These are phyloP conservation scores for Sugiyamaella castrensis DNA, from an alignment of 1,139 yeast genomes.

Conservation along the genomic window DNA sequence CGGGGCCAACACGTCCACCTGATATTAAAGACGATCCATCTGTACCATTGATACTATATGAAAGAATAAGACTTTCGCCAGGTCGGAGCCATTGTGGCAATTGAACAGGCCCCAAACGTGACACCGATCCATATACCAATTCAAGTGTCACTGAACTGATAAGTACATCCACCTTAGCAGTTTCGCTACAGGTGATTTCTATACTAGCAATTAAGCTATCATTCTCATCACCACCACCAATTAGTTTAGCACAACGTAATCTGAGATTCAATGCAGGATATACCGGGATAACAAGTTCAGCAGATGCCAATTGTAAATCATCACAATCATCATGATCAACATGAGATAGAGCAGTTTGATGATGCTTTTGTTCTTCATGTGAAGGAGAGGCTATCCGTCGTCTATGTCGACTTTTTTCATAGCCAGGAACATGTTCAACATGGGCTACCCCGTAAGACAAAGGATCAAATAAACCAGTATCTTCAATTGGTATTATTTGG, in stretches of 20 bases:
- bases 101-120: constrained; percentile 36
- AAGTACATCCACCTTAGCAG: constrained; percentile 34
- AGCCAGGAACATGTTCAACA: no score
- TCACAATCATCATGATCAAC: constrained; percentile 1
- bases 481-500: constrained; percentile 26
- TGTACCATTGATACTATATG: constrained; percentile 29
- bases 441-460: constrained; percentile 6
- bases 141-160: constrained; percentile 41
- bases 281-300: constrained; percentile 39
- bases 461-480: constrained; percentile 24
- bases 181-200: constrained; percentile 51
- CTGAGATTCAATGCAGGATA: constrained; percentile 53
- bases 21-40: constrained; percentile 22
- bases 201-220: constrained; percentile 52
- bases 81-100: constrained; percentile 36
- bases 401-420: no score
- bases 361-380: not conserved
- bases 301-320: constrained; percentile 13
- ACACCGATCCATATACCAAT: constrained; percentile 43
- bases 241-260: constrained; percentile 53
- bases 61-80: constrained; percentile 37
- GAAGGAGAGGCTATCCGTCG: not conserved
- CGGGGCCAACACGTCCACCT: constrained; percentile 25
- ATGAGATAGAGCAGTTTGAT: not conserved
- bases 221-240: constrained; percentile 45